Conservation (phyloP, 495 filamentous ascomycete genomes). For the Darksidea phi region DNA sequence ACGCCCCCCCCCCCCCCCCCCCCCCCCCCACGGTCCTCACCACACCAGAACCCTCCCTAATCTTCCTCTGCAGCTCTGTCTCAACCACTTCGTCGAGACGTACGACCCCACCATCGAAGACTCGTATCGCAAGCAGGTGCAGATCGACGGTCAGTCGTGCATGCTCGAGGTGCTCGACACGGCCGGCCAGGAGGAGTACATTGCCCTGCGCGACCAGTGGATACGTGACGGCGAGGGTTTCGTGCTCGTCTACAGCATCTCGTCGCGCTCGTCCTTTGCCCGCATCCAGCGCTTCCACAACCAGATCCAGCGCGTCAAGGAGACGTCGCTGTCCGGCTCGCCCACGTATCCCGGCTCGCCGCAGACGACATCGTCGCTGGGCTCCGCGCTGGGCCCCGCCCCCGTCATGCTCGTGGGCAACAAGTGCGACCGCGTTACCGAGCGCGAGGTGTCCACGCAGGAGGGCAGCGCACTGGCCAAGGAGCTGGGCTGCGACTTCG, state of each 20-base stretch:
- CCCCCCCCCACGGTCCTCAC: slow-evolving; percentile 13
- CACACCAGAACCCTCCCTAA: background rate
- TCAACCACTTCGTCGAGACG: slow-evolving; percentile 79
- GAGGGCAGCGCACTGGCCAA: slow-evolving; percentile 90
- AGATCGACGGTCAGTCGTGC: slow-evolving; percentile 93
- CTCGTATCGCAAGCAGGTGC: slow-evolving; percentile 96
- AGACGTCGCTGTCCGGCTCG: slow-evolving; percentile 74
- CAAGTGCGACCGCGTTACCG: slow-evolving; percentile 93
- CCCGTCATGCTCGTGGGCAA: slow-evolving; percentile 98
- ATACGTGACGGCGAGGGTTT: slow-evolving; percentile 97
- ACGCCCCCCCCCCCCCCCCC: background rate
- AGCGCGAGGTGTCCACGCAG: slow-evolving; percentile 93
- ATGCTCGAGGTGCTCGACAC: slow-evolving; percentile 99
- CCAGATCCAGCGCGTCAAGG: slow-evolving; percentile 96
- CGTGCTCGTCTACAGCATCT: slow-evolving; percentile 96
- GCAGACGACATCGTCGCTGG: slow-evolving; percentile 61
- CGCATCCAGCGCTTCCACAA: slow-evolving; percentile 94
- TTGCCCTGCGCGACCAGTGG: slow-evolving; percentile 95
- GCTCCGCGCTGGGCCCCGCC: slow-evolving; percentile 63
- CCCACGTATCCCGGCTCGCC: slow-evolving; percentile 68
- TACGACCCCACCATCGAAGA: slow-evolving; percentile 98
- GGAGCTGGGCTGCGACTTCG: slow-evolving; percentile 93
- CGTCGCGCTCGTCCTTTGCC: slow-evolving; percentile 88
- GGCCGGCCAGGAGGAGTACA: slow-evolving; percentile 99
- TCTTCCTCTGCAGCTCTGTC: slow-evolving; percentile 55